Evolutionary conservation across 2,329 filamentous ascomycete species (phyloP), one percentile per base, ranked within the genome.

Genomic region (Diaporthe citrichinensis): DNA sequence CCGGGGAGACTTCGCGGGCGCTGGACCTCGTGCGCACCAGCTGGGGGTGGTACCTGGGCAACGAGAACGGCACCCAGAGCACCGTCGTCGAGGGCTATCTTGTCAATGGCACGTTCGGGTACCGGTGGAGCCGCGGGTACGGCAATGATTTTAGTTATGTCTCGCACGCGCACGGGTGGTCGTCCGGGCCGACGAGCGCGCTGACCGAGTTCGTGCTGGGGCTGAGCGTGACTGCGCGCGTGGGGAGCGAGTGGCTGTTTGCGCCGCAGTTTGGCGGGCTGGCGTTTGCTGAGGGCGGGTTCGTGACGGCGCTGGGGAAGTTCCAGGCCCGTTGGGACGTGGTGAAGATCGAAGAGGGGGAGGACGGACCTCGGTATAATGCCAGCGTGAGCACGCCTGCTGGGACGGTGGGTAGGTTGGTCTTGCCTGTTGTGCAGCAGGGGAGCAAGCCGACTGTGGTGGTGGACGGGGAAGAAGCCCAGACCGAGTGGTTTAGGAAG

Each of bases 11-110:
- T 1, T 80, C 82, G 10, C 87, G 90, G 49, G 90, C 90, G 0
- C 82, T 93, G 0, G 84, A 89, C 15, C 85, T 92, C 23, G 88
- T 92, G 44, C 87, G 90, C 8, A 83, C 83, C 12, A 86, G 85
- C 67, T 92, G 91, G 91, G 91, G 90, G 15, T 91, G 89, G 89
- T 92, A 92, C 78, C 82, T 91, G 23, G 84, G 87, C 75, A 87
- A 91, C 75, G 85, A 87, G 1, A 88, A 90, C 77, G 90, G 90
- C n/a, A 92, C 90, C 0, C 84, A 87, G 74, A 89, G 86, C 57
- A 92, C 91, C 0, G 86, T 90, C 28, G 86, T 92, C 36, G 91
- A 92, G 80, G 91, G 90, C 0, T 92, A 91, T 75, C 84, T 90
- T 1, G 81, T 81, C 0, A 86, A 92, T 77, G 90, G 90, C 4